These are phyloP conservation scores for Mycena leptocephala DNA, from an alignment of 768 basidiomycete species.

Conservation along the genomic window DNA sequence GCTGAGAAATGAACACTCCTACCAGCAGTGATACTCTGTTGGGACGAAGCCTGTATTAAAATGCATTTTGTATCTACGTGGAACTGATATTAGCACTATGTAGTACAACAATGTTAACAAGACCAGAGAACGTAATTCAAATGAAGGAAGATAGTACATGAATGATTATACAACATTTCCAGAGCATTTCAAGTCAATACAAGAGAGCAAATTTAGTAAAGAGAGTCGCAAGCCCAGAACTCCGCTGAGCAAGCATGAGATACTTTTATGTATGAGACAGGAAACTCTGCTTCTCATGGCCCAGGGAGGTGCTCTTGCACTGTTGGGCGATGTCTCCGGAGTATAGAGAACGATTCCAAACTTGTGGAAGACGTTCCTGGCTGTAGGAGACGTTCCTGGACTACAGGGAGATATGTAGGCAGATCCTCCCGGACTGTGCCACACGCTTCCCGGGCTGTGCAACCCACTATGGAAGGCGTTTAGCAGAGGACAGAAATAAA, in stretches of 20 bases:
- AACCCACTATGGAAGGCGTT: background rate
- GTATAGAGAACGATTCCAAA: background rate
- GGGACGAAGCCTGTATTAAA: too few relatives aligned
- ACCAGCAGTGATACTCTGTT: too few relatives aligned
- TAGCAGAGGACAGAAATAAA: background rate
- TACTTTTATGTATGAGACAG: background rate
- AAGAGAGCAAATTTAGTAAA: background rate
- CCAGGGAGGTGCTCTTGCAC: background rate
- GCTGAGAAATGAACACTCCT: too few relatives aligned
- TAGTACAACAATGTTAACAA: too few relatives aligned
- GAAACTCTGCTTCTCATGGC: conserved; percentile 7
- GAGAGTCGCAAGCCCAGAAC: too few relatives aligned
- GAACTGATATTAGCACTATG: too few relatives aligned
- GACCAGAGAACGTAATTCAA: too few relatives aligned
- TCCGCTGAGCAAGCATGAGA: background rate
- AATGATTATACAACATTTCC: too few relatives aligned
- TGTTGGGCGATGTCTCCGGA: background rate
- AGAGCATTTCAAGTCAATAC: too few relatives aligned
- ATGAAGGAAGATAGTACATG: background rate
- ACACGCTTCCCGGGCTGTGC: background rate
- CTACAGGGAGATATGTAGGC: background rate
- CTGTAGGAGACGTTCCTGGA: background rate
- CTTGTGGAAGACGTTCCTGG: background rate
- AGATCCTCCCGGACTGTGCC: background rate
- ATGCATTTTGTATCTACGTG: too few relatives aligned